These are phyloP conservation scores for Cercospora sesami DNA, from an alignment of 2,329 filamentous ascomycete genomes.

Conservation along the genomic window DNA sequence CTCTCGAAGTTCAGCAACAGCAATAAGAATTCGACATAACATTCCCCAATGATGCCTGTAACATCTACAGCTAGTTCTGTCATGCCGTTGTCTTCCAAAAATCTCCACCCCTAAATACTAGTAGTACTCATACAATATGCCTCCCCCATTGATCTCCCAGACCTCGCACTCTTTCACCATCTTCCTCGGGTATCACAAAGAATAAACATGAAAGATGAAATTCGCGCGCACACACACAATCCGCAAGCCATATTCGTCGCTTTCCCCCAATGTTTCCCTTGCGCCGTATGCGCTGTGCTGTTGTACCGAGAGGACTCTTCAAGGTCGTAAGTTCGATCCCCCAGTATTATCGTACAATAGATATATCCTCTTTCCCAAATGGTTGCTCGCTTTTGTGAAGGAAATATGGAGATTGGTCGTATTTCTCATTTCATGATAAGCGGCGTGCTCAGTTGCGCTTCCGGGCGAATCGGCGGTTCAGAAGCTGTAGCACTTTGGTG, in stretches of 20 bases:
- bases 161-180: slow-evolving; percentile 5
- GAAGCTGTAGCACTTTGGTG: slow-evolving; percentile 82
- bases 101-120: background rate
- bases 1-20: background rate
- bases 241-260: background rate
- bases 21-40: background rate
- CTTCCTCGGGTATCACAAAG: slow-evolving; percentile 28
- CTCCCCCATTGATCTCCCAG: background rate
- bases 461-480: slow-evolving; percentile 96
- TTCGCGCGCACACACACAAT: too few species aligned
- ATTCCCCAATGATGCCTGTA: slow-evolving; percentile 6
- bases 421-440: background rate
- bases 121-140: background rate
- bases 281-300: slow-evolving; percentile 10
- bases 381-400: slow-evolving; percentile 5
- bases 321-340: slow-evolving; percentile 6
- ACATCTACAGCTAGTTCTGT: slow-evolving; percentile 12
- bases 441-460: slow-evolving; percentile 70
- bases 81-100: background rate
- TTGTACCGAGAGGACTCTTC: slow-evolving; percentile 1
- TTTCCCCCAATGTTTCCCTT: background rate
- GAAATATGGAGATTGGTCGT: background rate
- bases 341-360: slow-evolving; percentile 23
- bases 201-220: slow-evolving; percentile 23
- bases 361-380: slow-evolving; percentile 8